A percentile compares a stretch with the other conserved stretches of the same genome.
Evolutionary conservation across 768 basidiomycete species (phyloP).

Genomic region (Tulasnella sp.): DNA sequence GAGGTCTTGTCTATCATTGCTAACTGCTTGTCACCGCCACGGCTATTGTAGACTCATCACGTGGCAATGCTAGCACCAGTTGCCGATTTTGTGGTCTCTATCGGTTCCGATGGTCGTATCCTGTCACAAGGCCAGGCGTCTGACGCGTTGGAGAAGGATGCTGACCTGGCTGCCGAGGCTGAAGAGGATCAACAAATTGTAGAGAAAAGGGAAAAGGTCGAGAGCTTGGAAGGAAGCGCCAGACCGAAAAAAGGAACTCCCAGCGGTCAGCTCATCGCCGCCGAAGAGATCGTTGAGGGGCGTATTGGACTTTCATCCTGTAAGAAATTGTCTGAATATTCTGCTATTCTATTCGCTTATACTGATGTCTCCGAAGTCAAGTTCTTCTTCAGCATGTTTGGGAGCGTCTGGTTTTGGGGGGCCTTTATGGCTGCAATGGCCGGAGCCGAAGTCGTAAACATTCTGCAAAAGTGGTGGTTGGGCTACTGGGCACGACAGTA

Average conservation of each 20-base stretch:
- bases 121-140: constrained; percentile 49
- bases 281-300: constrained; percentile 60
- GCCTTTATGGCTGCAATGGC: constrained; percentile 32
- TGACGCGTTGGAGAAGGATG: constrained; percentile 47
- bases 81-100: constrained; percentile 55
- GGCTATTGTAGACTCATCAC: constrained; percentile 49
- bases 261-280: constrained; percentile 59
- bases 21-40: background rate
- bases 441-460: constrained; percentile 33
- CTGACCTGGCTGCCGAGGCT: constrained; percentile 38
- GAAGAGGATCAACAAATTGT: constrained; percentile 33
- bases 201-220: constrained; percentile 37
- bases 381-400: constrained; percentile 39
- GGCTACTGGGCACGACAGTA: constrained; percentile 37
- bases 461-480: constrained; percentile 44
- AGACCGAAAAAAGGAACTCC: constrained; percentile 31
- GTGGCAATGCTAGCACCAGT: constrained; percentile 53
- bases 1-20: background rate
- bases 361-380: constrained; percentile 35
- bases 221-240: constrained; percentile 36
- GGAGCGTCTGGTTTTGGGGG: constrained; percentile 39
- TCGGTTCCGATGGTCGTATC: constrained; percentile 54
- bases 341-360: background rate
- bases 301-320: constrained; percentile 53
- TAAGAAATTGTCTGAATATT: constrained; percentile 31